Evolutionary conservation across 495 filamentous ascomycete species (phyloP), one percentile per base, ranked within the genome.

Genomic region (Penicillium paradoxum): DNA sequence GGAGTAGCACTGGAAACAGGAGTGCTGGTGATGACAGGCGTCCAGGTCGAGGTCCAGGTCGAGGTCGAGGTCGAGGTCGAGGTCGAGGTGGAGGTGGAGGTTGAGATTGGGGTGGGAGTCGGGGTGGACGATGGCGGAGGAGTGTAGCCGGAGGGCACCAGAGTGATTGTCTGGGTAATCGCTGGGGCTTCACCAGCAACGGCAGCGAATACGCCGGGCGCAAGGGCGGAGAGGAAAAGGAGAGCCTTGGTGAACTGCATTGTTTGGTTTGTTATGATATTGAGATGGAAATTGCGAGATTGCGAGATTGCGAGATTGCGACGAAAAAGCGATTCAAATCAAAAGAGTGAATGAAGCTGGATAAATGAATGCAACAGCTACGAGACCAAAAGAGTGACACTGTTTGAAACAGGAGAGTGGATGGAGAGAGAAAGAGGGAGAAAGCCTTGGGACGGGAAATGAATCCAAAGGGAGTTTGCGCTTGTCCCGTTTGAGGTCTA

Each of bases 191-290:
- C 25, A 19, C 55, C 58, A 33, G 67, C 60, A 51, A 66, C 57
- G 39, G 60, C 62, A 13, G 71, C 65, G 37, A 71, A 54, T 6
- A 68, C 65, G 38, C 72, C 27, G 7, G 71, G 70, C 32, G 59
- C 64, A 9, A 71, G 59, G 46, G 66, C 67, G 21, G 68, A 55
- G 40, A 67, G 61, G 45, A 69, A 51, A 32, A 71, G 33, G 42
- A 72, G 45, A 48, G 66, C 43, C 60, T 71, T 74, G 55, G 59
- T 50, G 63, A 76, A 59, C 40, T 70, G 61, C 70, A 73, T 75
- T 52, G 39, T 44, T 13, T 18, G 44, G 21, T 54, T 38, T 33
- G 45, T 43, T 51, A 32, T 45, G 51, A 32, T 50, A 34, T 38
- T 47, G 47, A 14, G 9, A 24, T 24, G 40, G 13, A 9, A 6